Percentiles rank a stretch among this genome's conserved stretches.
phyloP scores from a whole-genome alignment of 805 yeast species.

The Candida coleopterorum region DNA sequence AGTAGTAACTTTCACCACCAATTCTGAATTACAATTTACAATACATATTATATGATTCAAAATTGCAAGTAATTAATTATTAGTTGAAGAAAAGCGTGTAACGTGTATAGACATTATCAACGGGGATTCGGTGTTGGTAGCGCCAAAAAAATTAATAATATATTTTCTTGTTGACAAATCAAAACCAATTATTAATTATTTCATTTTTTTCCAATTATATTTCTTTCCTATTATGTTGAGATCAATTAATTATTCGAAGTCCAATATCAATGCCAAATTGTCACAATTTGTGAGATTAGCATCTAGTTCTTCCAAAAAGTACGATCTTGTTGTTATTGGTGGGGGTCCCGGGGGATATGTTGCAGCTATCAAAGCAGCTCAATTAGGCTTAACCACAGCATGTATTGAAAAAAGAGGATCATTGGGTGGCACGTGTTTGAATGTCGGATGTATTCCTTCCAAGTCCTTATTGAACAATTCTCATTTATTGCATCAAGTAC shows the following conservation, averaged over 20 bases:
- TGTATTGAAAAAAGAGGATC: slow-evolving; percentile 96
- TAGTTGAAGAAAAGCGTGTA: too few species aligned
- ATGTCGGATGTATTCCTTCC: slow-evolving; percentile 99
- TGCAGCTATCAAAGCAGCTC: slow-evolving; percentile 98
- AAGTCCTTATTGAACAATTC: slow-evolving; percentile 94
- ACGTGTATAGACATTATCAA: too few species aligned
- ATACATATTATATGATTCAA: too few species aligned
- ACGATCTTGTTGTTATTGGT: slow-evolving; percentile 92
- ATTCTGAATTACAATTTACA: too few species aligned
- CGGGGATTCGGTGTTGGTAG: too few species aligned
- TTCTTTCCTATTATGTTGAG: slow-evolving; percentile 24
- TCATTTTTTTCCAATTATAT: too few species aligned
- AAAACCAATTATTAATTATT: too few species aligned
- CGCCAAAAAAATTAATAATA: too few species aligned
- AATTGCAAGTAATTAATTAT: too few species aligned
- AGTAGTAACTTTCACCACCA: too few species aligned
- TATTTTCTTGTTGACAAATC: too few species aligned
- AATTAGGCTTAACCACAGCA: slow-evolving; percentile 88
- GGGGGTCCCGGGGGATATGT: slow-evolving; percentile 99
- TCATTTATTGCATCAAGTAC: slow-evolving; percentile 83
- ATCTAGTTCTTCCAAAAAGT: slow-evolving; percentile 47
- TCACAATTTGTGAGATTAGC: slow-evolving; percentile 37
- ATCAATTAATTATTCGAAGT: slow-evolving; percentile 9
- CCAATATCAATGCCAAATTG: slow-evolving; percentile 11
- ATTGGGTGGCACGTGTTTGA: slow-evolving; percentile 97